These are phyloP conservation scores for Skeletonema marinoi DNA, from an alignment of 108 stramenopile genomes.

Conservation along the genomic window DNA sequence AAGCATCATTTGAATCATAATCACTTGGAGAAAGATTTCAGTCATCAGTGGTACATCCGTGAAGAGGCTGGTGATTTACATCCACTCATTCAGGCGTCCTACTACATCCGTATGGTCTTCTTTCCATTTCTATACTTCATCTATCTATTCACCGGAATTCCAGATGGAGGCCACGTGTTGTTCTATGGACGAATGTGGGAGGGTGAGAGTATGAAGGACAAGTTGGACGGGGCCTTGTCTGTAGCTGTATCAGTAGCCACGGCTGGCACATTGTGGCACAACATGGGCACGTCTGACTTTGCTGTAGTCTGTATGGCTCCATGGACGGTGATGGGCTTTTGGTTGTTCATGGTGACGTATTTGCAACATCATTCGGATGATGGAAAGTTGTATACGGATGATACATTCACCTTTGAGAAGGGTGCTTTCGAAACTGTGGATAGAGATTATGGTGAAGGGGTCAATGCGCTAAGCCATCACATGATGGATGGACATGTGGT, in stretches of 20 bases:
- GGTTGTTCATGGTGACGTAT: constrained; percentile 95
- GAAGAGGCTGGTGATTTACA: constrained; percentile 59
- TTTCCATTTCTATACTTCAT: constrained; percentile 73
- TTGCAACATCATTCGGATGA: constrained; percentile 90
- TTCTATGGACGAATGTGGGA: constrained; percentile 84
- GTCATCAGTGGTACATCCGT: constrained; percentile 77
- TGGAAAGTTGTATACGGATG: constrained; percentile 83
- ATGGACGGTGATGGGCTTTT: constrained; percentile 78
- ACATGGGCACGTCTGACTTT: constrained; percentile 64
- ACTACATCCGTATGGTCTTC: constrained; percentile 58
- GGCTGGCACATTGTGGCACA: constrained; percentile 54
- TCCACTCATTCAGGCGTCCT: constrained; percentile 49
- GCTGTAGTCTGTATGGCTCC: constrained; percentile 73
- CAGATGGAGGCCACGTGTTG: constrained; percentile 74
- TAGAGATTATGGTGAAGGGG: constrained; percentile 82
- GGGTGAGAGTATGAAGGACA: constrained; percentile 46
- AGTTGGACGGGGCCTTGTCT: constrained; percentile 50
- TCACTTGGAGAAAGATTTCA: constrained; percentile 65
- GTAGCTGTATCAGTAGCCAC: constrained; percentile 53
- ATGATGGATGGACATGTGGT: constrained; percentile 94
- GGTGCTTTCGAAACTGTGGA: constrained; percentile 93
- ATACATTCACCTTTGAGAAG: constrained; percentile 71
- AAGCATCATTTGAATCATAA: constrained; percentile 74
- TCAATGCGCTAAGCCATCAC: constrained; percentile 82
- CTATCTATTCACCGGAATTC: constrained; percentile 65